Percentiles rank a stretch among this genome's conserved stretches.
Conservation (phyloP, 1,284 basidiomycete species). For the Pyrrhoderma noxium region DNA sequence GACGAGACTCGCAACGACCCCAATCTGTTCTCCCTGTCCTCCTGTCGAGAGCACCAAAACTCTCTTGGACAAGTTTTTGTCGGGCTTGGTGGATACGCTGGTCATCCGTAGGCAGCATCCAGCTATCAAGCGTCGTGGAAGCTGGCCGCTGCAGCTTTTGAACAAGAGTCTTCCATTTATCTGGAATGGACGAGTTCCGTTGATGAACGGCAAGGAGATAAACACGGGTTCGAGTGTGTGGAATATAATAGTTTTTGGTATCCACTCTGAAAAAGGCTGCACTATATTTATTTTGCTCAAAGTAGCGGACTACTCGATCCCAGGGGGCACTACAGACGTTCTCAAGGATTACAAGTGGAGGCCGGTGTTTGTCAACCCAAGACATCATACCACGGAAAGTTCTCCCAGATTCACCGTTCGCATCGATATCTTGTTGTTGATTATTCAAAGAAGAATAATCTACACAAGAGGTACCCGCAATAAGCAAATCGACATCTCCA, state of each 20-base stretch:
- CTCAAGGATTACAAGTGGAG: conserved; percentile 87
- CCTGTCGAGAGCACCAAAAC: conserved; percentile 50
- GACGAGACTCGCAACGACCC: conserved; percentile 87
- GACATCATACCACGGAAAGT: conserved; percentile 90
- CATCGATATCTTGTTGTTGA: conserved; percentile 84
- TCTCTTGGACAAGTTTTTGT: conserved; percentile 71
- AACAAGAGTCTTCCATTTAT: conserved; percentile 67
- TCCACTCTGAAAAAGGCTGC: conserved; percentile 73
- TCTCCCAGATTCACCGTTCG: conserved; percentile 82
- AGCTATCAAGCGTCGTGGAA: conserved; percentile 85
- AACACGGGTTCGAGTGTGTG: conserved; percentile 86
- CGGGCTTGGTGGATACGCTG: conserved; percentile 85
- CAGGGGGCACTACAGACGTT: conserved; percentile 93
- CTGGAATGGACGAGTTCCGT: conserved; percentile 49
- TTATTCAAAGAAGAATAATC: conserved; percentile 96
- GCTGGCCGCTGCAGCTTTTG: conserved; percentile 73
- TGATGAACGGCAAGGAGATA: conserved; percentile 79
- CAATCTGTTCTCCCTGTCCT: conserved; percentile 78
- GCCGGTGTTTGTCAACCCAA: conserved; percentile 84
- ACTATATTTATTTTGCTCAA: conserved; percentile 72
- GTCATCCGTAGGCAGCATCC: conserved; percentile 86
- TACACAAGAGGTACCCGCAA: conserved; percentile 94
- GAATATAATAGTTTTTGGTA: conserved; percentile 92
- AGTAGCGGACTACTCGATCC: conserved; percentile 69
- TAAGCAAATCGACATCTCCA: conserved; percentile 82